These are phyloP conservation scores for Saussurea involucrata DNA, from an alignment of 129 eudicot species.

Conservation along the genomic window DNA sequence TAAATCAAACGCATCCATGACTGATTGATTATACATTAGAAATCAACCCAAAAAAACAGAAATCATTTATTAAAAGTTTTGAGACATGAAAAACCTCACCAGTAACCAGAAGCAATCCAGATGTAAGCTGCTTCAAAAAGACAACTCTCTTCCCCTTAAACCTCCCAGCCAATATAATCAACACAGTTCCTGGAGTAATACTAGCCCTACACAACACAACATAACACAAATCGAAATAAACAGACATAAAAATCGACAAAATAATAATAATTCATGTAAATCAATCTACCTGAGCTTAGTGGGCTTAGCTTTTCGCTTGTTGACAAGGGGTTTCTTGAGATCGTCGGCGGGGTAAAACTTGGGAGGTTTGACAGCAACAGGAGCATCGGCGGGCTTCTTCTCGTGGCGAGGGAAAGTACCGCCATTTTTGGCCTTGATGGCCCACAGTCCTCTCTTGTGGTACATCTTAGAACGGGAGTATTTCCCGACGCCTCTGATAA, in stretches of 20 bases:
- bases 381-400: slow-evolving; percentile 25
- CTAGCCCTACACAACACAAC: slow-evolving; percentile 32
- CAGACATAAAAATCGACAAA: neutral
- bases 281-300: slow-evolving; percentile 57
- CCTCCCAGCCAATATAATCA: slow-evolving; percentile 51
- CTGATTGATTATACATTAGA: neutral
- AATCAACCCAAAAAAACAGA: neutral
- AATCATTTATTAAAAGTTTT: neutral
- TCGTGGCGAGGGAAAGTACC: slow-evolving; percentile 53
- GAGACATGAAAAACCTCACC: slow-evolving; percentile 28
- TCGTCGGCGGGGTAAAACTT: slow-evolving; percentile 69
- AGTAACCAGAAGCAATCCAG: slow-evolving; percentile 49
- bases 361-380: slow-evolving; percentile 28
- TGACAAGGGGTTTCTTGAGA: slow-evolving; percentile 48
- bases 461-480: slow-evolving; percentile 59
- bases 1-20: no score
- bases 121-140: slow-evolving; percentile 60
- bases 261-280: neutral
- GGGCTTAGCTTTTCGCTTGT: slow-evolving; percentile 46
- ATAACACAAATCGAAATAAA: neutral
- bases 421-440: slow-evolving; percentile 71
- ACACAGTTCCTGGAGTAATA: slow-evolving; percentile 51
- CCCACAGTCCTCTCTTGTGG: slow-evolving; percentile 78
- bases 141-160: slow-evolving; percentile 72
- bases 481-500: slow-evolving; percentile 55